Base-by-base conservation (phyloP, 2,329 filamentous ascomycete genomes). In the Colletotrichum noveboracense region DNA sequence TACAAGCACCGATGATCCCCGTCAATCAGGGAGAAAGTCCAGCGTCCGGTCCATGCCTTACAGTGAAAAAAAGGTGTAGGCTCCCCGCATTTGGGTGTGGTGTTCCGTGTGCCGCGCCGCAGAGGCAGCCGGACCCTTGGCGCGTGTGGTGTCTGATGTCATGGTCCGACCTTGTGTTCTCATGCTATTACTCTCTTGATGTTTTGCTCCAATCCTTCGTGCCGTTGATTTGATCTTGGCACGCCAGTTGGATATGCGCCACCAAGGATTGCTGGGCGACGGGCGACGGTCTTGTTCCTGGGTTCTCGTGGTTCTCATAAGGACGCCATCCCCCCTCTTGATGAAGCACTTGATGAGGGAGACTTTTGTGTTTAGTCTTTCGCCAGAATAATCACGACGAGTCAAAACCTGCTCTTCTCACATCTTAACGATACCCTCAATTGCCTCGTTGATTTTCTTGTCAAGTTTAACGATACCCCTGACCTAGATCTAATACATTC, bases 1-100 rank as follows among this genome's bases (percentile, higher is more conserved):
- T 65, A 64, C 30, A 7, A 61, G 43, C 60, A 71, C 34, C 68
- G 68, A 71, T 71, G 68, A 71, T 71, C 28, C 68, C 56, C 56
- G 67, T 60, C 21, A 1, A 12, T 18, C 30, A 28, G 28, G 38
- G 21, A 55, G 21, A 70, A 30, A 24, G 24, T 16, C 32, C 38
- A 21, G n/a, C 56, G 14, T n/a, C 12, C 6, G 16, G 30, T 26
- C 13, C 24, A 28, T 13, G n/a, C 18, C 26, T 32, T 48, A n/a
- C 38, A 21, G 18, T n/a, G 38, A 48, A 12, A 48, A 48, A 48
- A n/a, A 43, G 38, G 38, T 48, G 18, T n/a, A 26, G 55, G 28
- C 55, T n/a, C 60, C 58, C 68, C 68, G 58, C 68, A 64, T 71
- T 52, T 62, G 58, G 58, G n/a, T n/a, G 32, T 30, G 6, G 4